A percentile compares a stretch with the other conserved stretches of the same genome.
Evolutionary conservation across 495 filamentous ascomycete genomes (phyloP).

Genomic region (Xylona heveae): DNA sequence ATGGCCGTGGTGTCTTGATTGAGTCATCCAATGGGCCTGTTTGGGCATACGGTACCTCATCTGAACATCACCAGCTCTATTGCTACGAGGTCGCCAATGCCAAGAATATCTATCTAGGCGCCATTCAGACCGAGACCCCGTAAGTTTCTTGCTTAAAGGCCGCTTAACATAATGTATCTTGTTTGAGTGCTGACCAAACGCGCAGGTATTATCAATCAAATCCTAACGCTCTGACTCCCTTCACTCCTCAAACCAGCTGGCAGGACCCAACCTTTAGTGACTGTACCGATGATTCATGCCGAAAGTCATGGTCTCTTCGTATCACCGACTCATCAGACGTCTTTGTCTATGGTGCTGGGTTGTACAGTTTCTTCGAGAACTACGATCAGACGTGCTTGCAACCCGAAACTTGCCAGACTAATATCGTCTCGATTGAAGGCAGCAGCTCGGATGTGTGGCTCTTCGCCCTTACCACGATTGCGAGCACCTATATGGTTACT

Average conservation of each 20-base stretch:
- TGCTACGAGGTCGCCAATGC: conserved; percentile 71
- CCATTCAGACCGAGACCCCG: conserved; percentile 83
- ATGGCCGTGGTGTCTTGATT: conserved; percentile 66
- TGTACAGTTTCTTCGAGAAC: conserved; percentile 81
- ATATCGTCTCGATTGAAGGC: conserved; percentile 64
- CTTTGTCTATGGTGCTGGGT: conserved; percentile 53
- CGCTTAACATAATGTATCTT: neutral
- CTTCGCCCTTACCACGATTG: conserved; percentile 74
- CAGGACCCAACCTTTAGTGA: conserved; percentile 55
- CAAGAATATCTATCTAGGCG: conserved; percentile 60
- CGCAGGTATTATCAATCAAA: conserved; percentile 62
- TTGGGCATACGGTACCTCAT: conserved; percentile 57
- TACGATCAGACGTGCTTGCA: conserved; percentile 59
- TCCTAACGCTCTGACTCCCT: conserved; percentile 49
- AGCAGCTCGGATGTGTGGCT: conserved; percentile 42
- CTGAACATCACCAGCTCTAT: conserved; percentile 82
- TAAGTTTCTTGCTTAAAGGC: conserved; percentile 6
- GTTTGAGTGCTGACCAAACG: too few relatives aligned
- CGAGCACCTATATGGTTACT: conserved; percentile 66
- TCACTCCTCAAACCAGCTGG: conserved; percentile 36
- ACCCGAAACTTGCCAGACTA: conserved; percentile 58
- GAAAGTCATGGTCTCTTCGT: conserved; percentile 71
- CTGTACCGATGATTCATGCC: conserved; percentile 34
- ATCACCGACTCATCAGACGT: conserved; percentile 45
- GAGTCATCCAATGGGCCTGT: conserved; percentile 39